Percentiles rank a stretch among this genome's conserved stretches.
Conservation (phyloP, 1,284 basidiomycete genomes). For the Xerocomus nothofagi region DNA sequence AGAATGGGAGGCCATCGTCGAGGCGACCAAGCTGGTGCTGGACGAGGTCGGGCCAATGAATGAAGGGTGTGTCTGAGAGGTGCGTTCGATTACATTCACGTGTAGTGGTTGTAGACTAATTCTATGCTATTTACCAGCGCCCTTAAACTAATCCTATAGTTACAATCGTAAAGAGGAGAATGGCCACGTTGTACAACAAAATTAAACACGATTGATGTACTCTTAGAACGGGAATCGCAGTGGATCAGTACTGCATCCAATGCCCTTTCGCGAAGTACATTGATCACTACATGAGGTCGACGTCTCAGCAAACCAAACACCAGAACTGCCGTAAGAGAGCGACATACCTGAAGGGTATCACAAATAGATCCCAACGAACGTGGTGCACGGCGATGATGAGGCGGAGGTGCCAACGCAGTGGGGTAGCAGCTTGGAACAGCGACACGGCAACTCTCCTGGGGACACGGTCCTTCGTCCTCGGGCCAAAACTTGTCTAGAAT, state of each 20-base stretch:
- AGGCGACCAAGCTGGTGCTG: conserved; percentile 73
- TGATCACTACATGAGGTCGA: conserved; percentile 16
- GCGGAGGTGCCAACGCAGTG: conserved; percentile 30
- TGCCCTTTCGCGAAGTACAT: conserved; percentile 13
- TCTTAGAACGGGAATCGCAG: conserved; percentile 30
- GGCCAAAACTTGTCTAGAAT: conserved; percentile 35
- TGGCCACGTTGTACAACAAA: neutral
- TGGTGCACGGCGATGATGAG: conserved; percentile 28
- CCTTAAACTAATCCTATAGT: conserved; percentile 21
- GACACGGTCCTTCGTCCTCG: conserved; percentile 25
- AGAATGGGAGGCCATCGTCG: conserved; percentile 92
- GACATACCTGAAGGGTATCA: conserved; percentile 22
- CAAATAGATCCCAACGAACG: conserved; percentile 12
- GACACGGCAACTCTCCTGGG: conserved; percentile 20
- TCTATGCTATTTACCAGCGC: conserved; percentile 11
- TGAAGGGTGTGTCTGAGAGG: conserved; percentile 1
- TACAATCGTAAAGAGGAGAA: conserved; percentile 4
- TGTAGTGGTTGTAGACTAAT: conserved; percentile 18
- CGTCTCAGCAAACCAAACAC: conserved; percentile 2
- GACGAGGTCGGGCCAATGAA: conserved; percentile 41
- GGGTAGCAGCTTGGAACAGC: conserved; percentile 14
- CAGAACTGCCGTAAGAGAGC: neutral
- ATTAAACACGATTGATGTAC: conserved; percentile 11
- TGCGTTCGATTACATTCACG: conserved; percentile 9
- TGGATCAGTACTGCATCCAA: conserved; percentile 12